Conservation (phyloP, 2,329 filamentous ascomycete species). For the Taxawa tesnikishii region DNA sequence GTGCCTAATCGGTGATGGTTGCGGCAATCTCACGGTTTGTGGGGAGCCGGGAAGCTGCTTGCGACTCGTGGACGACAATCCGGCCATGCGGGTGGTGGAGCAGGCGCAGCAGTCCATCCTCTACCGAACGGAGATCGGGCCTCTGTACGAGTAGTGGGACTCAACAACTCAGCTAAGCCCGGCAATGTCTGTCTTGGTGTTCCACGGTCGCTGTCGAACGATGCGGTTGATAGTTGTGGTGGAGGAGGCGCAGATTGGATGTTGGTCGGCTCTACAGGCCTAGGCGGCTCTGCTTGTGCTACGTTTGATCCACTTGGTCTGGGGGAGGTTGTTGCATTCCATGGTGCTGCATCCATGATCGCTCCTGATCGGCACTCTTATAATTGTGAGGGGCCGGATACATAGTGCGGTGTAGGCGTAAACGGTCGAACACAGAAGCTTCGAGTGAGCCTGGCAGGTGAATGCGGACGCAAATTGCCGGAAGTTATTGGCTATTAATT, state of each 20-base stretch:
- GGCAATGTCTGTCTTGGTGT: constrained; percentile 5
- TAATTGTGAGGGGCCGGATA: no score
- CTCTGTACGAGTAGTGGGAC: constrained; percentile 3
- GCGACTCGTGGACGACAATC: background rate
- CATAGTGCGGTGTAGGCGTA: no score
- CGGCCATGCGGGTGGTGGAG: background rate
- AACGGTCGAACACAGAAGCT: no score
- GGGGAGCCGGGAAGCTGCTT: background rate
- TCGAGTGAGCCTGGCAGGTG: no score
- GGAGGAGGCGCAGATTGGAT: background rate
- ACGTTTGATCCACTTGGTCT: background rate
- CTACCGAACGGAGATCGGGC: constrained; percentile 1
- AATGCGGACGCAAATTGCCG: no score
- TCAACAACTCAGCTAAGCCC: constrained; percentile 5
- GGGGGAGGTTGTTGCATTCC: no score
- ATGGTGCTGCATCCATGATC: no score
- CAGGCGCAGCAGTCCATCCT: constrained; percentile 4
- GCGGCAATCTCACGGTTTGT: background rate
- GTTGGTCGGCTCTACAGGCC: background rate
- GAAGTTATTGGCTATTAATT: no score
- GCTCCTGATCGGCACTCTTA: no score
- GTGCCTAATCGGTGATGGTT: background rate
- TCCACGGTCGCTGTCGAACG: background rate
- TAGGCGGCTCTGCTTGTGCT: background rate
- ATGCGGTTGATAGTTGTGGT: background rate